Evolutionary conservation across 768 basidiomycete species (phyloP), one percentile per base, ranked within the genome.

Genomic region (Russula abietina): DNA sequence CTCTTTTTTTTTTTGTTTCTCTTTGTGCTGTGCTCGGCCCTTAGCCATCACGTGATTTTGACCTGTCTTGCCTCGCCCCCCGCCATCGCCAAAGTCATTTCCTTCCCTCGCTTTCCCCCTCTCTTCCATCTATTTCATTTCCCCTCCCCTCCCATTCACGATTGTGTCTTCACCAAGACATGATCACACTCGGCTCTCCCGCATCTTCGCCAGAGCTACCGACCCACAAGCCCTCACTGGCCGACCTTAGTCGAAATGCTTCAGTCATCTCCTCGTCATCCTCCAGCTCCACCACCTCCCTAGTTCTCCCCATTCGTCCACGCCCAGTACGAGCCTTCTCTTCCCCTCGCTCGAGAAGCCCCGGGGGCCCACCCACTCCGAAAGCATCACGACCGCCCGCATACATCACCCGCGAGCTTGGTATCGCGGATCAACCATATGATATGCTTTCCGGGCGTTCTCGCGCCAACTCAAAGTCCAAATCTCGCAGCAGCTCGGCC

Each of bases 221-320:
- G 56, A 69, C 38, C 53, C 67, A 49, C 67, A 68, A 32, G 3
- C 79, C 76, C 2, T 75, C 78, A 0, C 76, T 89, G 60, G 83
- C 85, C 54, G 83, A 86, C 71, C 80, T 89, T 55, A 86, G 84
- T 75, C 81, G 88, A 71, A 88, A 88, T 76, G 80, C 88, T 1
- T 88, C 88, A 14, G 88, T 87, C 71, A 87, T 89, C 60, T 89
- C 83, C 64, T 81, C 85, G 61, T 78, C 77, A 39, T 80, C 81
- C 17, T 74, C 77, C 46, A 74, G 76, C 55, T 77, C 76, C 49
- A 73, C 76, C 55, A 59, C 76, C 41, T 69, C 80, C 54, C 74
- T 71, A 28, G 77, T 80, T 8, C 76, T 80, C 16, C 61, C 68
- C 3, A 17, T 59, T 51, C 77, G 80, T 0, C 79, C 78, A 32